A percentile compares a stretch with the other conserved stretches of the same genome.
Evolutionary conservation across 495 filamentous ascomycete genomes (phyloP).

Genomic region (Podospora didyma): DNA sequence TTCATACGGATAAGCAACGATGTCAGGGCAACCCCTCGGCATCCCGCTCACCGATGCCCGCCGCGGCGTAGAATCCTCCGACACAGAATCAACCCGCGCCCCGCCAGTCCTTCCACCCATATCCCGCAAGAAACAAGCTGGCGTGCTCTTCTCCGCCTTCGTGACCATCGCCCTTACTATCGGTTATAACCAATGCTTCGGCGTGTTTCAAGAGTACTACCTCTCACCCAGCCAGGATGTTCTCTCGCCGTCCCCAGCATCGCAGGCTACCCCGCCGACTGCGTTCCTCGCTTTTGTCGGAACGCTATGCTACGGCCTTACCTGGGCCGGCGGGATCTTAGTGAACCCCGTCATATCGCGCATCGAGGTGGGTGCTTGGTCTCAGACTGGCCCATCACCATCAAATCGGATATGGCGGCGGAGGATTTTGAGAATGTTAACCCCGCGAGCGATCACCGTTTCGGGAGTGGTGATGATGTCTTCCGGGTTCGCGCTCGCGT

Average conservation of each 20-base stretch:
- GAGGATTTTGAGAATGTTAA: constrained; percentile 20
- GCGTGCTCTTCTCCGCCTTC: constrained; percentile 41
- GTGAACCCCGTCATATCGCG: constrained; percentile 47
- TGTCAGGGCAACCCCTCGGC: neutral
- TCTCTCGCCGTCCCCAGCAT: constrained; percentile 27
- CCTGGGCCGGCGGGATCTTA: constrained; percentile 47
- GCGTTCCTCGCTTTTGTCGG: constrained; percentile 48
- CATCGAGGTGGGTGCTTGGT: constrained; percentile 28
- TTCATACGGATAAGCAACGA: neutral
- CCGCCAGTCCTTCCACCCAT: constrained; percentile 8
- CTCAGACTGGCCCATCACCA: constrained; percentile 10
- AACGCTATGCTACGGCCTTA: constrained; percentile 44
- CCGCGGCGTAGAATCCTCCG: neutral
- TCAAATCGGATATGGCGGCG: constrained; percentile 20
- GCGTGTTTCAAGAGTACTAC: constrained; percentile 48
- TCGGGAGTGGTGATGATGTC: constrained; percentile 34
- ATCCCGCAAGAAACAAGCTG: constrained; percentile 39
- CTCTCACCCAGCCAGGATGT: constrained; percentile 36
- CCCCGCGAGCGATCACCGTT: constrained; percentile 26
- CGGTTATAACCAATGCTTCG: constrained; percentile 47
- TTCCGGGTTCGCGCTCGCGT: constrained; percentile 34
- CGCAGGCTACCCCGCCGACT: constrained; percentile 26
- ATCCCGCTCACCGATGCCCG: neutral
- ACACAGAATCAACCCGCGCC: neutral
- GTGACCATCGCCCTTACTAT: constrained; percentile 44